Conservation (phyloP, 2,329 filamentous ascomycete species). For the Microthyrium microscopicum region DNA sequence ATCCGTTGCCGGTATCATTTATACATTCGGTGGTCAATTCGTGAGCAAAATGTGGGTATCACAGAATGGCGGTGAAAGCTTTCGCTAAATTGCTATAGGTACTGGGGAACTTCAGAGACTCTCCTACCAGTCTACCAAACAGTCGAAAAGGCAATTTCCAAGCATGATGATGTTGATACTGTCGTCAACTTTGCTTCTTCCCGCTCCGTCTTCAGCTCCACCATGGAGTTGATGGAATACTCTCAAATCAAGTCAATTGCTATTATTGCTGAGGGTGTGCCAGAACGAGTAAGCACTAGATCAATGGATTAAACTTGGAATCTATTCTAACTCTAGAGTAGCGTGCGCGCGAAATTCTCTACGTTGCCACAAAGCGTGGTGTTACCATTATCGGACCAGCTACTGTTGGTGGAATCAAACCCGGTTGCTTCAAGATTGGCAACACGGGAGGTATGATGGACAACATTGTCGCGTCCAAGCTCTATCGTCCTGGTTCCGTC, state of each 20-base stretch:
- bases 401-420: constrained; percentile 98
- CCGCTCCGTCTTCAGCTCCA: constrained; percentile 94
- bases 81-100: constrained; percentile 28
- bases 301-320: too few species aligned
- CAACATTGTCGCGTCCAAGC: constrained; percentile 99
- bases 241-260: constrained; percentile 97
- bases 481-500: constrained; percentile 97
- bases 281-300: constrained; percentile 61
- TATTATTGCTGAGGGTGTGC: constrained; percentile 98
- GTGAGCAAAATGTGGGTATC: constrained; percentile 84
- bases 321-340: constrained; percentile 21
- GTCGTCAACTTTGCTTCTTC: constrained; percentile 99
- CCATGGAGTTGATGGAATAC: constrained; percentile 94
- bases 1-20: constrained; percentile 97
- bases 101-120: constrained; percentile 99
- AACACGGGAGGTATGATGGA: constrained; percentile 99
- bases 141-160: constrained; percentile 78
- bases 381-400: constrained; percentile 97
- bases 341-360: constrained; percentile 94
- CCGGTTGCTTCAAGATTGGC: constrained; percentile 97
- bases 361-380: constrained; percentile 94
- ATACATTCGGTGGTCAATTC: constrained; percentile 99
- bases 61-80: background rate
- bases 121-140: constrained; percentile 96
- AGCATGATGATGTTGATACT: constrained; percentile 93